Conservation (phyloP, 2,329 filamentous ascomycete genomes). For the Neospermospora avenae region DNA sequence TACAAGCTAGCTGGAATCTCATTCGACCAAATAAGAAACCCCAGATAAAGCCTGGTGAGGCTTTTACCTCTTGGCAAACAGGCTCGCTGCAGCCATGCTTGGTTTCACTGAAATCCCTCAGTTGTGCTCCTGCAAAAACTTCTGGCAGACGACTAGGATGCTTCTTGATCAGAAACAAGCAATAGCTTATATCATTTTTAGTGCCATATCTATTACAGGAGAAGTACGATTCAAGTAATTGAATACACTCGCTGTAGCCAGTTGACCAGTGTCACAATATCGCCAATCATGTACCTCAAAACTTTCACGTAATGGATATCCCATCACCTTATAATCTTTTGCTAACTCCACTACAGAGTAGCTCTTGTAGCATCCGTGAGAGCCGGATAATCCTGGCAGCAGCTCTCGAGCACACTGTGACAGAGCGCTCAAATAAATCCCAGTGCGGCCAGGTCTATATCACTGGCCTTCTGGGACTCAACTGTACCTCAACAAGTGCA, state of each 20-base stretch:
- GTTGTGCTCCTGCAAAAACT: too few species aligned
- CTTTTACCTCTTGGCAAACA: too few species aligned
- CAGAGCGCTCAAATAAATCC: slow-evolving; percentile 1
- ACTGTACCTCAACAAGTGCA: background rate
- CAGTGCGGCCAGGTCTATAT: background rate
- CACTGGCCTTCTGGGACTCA: background rate
- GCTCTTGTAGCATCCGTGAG: background rate
- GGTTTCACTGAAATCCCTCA: too few species aligned
- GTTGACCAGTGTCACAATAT: background rate
- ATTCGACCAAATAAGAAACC: too few species aligned
- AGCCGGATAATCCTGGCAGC: background rate
- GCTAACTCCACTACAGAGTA: background rate
- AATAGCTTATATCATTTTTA: too few species aligned
- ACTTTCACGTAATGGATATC: background rate
- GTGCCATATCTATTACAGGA: too few species aligned
- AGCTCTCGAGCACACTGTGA: background rate
- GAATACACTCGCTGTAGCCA: background rate
- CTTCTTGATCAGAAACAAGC: too few species aligned
- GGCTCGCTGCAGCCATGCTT: too few species aligned
- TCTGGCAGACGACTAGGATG: too few species aligned
- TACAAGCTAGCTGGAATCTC: too few species aligned
- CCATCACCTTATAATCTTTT: background rate
- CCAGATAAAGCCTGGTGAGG: too few species aligned
- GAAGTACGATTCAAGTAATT: background rate
- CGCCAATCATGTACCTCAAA: background rate